Evolutionary conservation across 495 filamentous ascomycete genomes (phyloP).

Genomic region (Penicillium parvum): DNA sequence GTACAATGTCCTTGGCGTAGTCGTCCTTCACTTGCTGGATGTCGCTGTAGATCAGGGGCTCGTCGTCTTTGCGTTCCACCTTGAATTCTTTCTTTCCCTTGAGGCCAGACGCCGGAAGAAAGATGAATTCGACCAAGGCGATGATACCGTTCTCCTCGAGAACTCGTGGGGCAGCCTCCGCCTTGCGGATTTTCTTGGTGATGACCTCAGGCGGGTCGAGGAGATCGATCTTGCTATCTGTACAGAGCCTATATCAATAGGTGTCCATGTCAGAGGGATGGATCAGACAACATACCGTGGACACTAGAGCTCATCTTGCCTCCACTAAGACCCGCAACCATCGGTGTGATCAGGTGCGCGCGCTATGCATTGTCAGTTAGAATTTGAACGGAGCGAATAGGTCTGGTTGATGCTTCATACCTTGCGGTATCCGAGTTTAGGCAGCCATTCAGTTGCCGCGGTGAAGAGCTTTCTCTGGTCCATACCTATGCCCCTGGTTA

Average conservation of each 20-base stretch:
- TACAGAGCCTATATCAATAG: conserved; percentile 16
- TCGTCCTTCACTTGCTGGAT: conserved; percentile 70
- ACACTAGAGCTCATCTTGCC: conserved; percentile 74
- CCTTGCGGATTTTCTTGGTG: conserved; percentile 76
- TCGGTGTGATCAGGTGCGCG: conserved; percentile 86
- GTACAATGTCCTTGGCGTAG: conserved; percentile 74
- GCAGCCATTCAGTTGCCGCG: conserved; percentile 57
- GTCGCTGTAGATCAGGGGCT: conserved; percentile 70
- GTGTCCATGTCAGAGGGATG: background rate
- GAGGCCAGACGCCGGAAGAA: conserved; percentile 62
- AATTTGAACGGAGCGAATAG: too few relatives aligned
- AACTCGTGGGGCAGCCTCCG: conserved; percentile 66
- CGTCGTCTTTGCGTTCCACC: conserved; percentile 42
- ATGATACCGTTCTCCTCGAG: conserved; percentile 83
- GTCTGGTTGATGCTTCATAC: too few relatives aligned
- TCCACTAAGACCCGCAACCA: conserved; percentile 79
- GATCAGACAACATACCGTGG: conserved; percentile 17
- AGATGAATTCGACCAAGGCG: conserved; percentile 75
- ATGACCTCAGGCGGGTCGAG: conserved; percentile 71
- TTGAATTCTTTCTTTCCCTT: conserved; percentile 34
- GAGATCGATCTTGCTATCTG: conserved; percentile 72
- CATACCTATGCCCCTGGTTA: background rate
- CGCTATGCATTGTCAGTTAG: too few relatives aligned
- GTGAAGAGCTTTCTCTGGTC: conserved; percentile 92
- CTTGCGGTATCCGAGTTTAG: conserved; percentile 48